Evolutionary conservation across 2,329 filamentous ascomycete species (phyloP).

Genomic region (Botryotinia calthae): DNA sequence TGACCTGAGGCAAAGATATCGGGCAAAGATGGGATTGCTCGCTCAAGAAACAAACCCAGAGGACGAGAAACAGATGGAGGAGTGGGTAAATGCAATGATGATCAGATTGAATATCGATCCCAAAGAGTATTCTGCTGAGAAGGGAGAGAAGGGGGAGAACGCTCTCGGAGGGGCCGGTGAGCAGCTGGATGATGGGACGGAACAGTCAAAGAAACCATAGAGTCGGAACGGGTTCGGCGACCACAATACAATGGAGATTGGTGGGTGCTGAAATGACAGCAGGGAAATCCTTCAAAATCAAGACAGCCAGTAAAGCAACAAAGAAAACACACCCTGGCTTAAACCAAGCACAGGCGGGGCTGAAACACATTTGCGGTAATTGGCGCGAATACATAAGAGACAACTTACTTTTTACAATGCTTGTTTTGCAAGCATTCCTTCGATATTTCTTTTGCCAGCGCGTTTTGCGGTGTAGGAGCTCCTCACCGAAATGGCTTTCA

Average conservation of each 20-base stretch:
- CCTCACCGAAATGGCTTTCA: not conserved
- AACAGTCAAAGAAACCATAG: conserved; percentile 21
- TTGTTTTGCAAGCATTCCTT: not conserved
- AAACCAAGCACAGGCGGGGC: not conserved
- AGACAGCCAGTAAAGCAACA: not conserved
- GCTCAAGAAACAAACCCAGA: conserved; percentile 45
- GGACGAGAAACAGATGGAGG: conserved; percentile 59
- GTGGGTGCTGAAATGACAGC: not conserved
- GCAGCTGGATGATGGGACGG: conserved; percentile 12
- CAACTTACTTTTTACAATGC: conserved; percentile 7
- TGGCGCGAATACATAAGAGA: not conserved
- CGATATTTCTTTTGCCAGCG: conserved; percentile 13
- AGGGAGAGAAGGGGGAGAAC: not conserved
- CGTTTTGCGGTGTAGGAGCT: conserved; percentile 3
- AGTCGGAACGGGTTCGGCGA: not conserved
- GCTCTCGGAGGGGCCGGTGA: not conserved
- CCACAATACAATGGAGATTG: not conserved
- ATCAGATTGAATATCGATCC: conserved; percentile 50
- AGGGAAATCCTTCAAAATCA: not conserved
- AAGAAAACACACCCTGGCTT: not conserved
- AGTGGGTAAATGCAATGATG: conserved; percentile 59
- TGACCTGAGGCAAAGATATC: conserved; percentile 58
- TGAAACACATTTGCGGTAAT: conserved; percentile 9
- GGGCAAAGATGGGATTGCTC: conserved; percentile 43
- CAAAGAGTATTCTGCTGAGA: conserved; percentile 31